Base-by-base conservation (phyloP, 257 asterid genomes). In the Solanum ossicruentum region DNA sequence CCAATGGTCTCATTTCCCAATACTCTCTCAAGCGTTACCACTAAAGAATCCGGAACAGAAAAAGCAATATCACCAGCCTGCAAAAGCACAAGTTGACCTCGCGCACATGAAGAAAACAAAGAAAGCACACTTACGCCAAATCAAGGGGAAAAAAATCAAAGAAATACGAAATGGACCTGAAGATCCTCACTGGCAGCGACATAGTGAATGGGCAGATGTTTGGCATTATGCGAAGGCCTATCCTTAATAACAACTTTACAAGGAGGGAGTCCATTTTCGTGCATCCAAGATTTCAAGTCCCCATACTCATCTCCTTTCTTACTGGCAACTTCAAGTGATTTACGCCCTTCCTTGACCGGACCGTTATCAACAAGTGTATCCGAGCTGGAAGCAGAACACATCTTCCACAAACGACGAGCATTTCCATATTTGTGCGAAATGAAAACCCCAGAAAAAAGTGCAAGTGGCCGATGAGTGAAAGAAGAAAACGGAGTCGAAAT, bases 21-120 rank as follows among this genome's bases (percentile, higher is more conserved):
- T 86, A 97, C 99, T 88, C 98, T 92, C 90, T 95, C 99, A 66
- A 97, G 92, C 11, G 99, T 97, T 89, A 97, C 99, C 86, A 97
- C 97, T 96, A 96, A 89, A 6, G 98, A 89, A 85, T 89, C 87
- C 41, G 99, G 99, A 67, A 95, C 95, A 69, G 95, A 91, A 90
- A 93, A 93, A 67, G 96, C 98, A 77, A 94, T 85, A 87, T 95
- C 98, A 61, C 99, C 99, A 71, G 88, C 92, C 98, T 97, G 83
- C 39, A 86, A 83, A 84, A 54, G 36, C 61, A 83, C 47, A 67
- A 49, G 39, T 78, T 51, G 49, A 52, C 65, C 63, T 21, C 81
- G 16, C 60, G n/a, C 57, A 6, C 2, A 3, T 45, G n/a, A n/a
- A 67, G 23, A 67, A 66, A 66, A 66, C n/a, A 65, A 65, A 65